Evolutionary conservation across 352 stramenopile genomes (phyloP), one percentile per base, ranked within the genome.

Genomic region (Phytophthora chlamydospora): DNA sequence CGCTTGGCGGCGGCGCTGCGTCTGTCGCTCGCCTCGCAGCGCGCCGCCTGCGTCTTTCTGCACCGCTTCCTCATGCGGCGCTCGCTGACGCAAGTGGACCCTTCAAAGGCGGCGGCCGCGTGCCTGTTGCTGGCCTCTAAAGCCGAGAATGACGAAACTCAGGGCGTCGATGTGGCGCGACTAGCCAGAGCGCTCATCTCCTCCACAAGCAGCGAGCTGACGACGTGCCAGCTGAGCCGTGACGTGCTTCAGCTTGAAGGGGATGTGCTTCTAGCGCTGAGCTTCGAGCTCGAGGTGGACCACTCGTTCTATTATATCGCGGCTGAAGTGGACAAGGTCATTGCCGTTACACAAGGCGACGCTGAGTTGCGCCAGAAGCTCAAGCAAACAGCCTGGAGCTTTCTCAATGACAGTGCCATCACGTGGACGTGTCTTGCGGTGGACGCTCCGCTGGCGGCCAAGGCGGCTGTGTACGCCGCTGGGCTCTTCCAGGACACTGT

Each of bases 341-440:
- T 75, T 6, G 40, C 45, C 5, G 47, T 80, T n/a, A 43, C 66
- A 29, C 34, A 24, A 11, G 44, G 48, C 29, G 57, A 56, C 33
- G 38, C 19, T 44, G 7, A 39, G 51, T 39, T 59, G 43, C 44
- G 57, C 31, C 45, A 67, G 67, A 45, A 65, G 43, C n/a, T 85
- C 6, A 56, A 76, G 48, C 68, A 79, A 27, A 59, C 45, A 12
- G 68, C 75, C 6, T 87, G 77, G 77, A 87, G 68, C 40, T 83
- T 87, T 45, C 32, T 87, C 21, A 87, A 87, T 45, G 77, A 87
- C 51, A 76, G 68, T 27, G 60, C 75, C 10, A 78, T 71, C 31
- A 87, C 77, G 16, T 76, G 73, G 48, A 53, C 81, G 43, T 86
- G 76, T 66, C 45, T 87, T 54, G 54, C 64, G 16, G 65, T 76